phyloP scores from a whole-genome alignment of 169 alveolate species.

The Plasmodium coatneyi region DNA sequence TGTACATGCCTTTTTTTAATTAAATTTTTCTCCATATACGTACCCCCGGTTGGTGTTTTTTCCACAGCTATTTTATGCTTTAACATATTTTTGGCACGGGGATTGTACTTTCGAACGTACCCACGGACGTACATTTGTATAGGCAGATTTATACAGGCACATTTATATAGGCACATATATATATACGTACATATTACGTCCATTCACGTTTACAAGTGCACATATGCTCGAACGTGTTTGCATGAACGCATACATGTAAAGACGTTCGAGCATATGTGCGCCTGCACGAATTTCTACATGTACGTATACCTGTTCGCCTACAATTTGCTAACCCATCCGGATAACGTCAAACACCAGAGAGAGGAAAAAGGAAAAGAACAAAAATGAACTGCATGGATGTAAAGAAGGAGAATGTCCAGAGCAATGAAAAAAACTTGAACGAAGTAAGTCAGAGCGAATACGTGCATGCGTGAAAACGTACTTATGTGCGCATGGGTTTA shows the following conservation, averaged over 20 bases:
- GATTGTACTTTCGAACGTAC: slow-evolving; percentile 16
- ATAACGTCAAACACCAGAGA: background rate
- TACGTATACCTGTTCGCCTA: background rate
- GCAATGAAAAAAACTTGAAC: slow-evolving; percentile 40
- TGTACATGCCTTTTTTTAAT: background rate
- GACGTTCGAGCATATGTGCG: background rate
- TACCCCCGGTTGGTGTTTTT: background rate
- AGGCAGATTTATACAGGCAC: background rate
- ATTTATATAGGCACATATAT: background rate
- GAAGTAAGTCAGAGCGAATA: background rate
- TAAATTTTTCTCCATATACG: background rate
- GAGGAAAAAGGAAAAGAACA: background rate
- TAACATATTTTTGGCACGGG: slow-evolving; percentile 3
- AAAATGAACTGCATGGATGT: slow-evolving; percentile 67
- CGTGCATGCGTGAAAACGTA: background rate
- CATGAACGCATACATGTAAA: background rate
- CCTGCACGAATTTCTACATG: background rate
- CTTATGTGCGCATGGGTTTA: background rate
- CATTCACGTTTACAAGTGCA: background rate
- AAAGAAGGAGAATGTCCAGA: slow-evolving; percentile 43
- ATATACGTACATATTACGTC: background rate
- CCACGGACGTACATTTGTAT: background rate
- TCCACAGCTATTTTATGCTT: slow-evolving; percentile 3
- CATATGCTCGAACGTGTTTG: background rate
- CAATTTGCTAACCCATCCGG: background rate